Conservation (phyloP, 2,329 filamentous ascomycete genomes). For the Sporothrix inflata region DNA sequence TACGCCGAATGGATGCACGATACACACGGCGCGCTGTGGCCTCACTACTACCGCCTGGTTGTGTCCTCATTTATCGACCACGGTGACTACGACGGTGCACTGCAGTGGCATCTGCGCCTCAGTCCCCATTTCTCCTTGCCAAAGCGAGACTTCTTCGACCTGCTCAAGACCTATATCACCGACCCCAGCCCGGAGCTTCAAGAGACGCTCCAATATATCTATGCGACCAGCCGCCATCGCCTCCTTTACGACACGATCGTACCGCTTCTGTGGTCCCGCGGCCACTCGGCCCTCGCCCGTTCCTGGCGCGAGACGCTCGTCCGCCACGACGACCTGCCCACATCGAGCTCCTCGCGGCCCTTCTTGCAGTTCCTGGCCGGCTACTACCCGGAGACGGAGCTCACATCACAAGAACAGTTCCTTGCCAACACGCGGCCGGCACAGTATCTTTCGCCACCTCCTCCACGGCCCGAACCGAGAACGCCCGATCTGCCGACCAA, state of each 20-base stretch:
- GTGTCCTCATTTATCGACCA: conserved; percentile 49
- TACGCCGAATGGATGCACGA: conserved; percentile 51
- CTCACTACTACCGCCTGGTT: conserved; percentile 53
- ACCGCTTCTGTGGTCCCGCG: conserved; percentile 54
- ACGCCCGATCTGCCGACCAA: conserved; percentile 24
- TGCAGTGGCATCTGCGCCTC: conserved; percentile 55
- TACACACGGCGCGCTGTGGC: conserved; percentile 50
- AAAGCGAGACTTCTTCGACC: conserved; percentile 46
- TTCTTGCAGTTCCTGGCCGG: conserved; percentile 54
- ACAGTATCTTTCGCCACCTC: neutral
- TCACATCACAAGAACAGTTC: conserved; percentile 46
- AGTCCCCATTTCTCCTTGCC: conserved; percentile 49
- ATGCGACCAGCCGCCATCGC: conserved; percentile 49
- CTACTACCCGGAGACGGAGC: conserved; percentile 49
- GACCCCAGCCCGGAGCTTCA: conserved; percentile 45
- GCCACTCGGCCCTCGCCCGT: conserved; percentile 49
- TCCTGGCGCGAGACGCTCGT: conserved; percentile 53
- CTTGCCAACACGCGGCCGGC: conserved; percentile 27
- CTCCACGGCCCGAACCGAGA: conserved; percentile 1
- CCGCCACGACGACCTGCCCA: conserved; percentile 48
- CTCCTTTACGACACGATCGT: conserved; percentile 56
- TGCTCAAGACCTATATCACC: conserved; percentile 44
- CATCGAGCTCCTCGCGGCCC: conserved; percentile 46
- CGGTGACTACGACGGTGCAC: conserved; percentile 44
- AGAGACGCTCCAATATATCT: conserved; percentile 50